These are phyloP conservation scores for Lachnellula cervina DNA, from an alignment of 2,329 filamentous ascomycete species.

Conservation along the genomic window DNA sequence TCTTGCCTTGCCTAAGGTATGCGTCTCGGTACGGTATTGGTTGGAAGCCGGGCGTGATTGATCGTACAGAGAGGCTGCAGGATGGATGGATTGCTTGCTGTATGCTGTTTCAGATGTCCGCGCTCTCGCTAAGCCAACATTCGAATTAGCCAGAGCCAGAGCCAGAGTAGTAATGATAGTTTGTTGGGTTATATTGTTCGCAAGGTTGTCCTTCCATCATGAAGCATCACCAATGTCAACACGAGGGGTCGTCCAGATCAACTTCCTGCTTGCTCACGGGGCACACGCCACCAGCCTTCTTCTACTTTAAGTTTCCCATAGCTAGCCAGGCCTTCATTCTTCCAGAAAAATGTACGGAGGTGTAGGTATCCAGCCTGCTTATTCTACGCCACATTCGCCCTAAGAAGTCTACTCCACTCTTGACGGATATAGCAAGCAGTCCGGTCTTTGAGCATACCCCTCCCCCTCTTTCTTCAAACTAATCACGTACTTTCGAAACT, in stretches of 20 bases:
- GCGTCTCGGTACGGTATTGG: conserved; percentile 5
- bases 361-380: background rate
- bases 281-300: too few relatives aligned
- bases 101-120: conserved; percentile 20
- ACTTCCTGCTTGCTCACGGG: too few relatives aligned
- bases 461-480: background rate
- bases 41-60: conserved; percentile 15
- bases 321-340: background rate
- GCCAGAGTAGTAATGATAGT: conserved; percentile 6
- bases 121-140: conserved; percentile 9
- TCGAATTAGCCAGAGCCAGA: conserved; percentile 13
- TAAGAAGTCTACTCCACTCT: background rate
- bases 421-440: background rate
- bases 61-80: conserved; percentile 10
- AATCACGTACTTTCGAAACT: background rate
- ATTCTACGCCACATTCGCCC: background rate
- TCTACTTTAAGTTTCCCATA: too few relatives aligned
- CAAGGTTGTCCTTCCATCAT: background rate
- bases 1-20: background rate
- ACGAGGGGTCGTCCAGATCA: too few relatives aligned
- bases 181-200: conserved; percentile 7
- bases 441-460: background rate
- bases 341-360: background rate
- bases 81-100: conserved; percentile 13
- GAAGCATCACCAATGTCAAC: background rate